Evolutionary conservation across 192 early-diverging fungal genomes (phyloP).

Genomic region (Coemansia erecta): DNA sequence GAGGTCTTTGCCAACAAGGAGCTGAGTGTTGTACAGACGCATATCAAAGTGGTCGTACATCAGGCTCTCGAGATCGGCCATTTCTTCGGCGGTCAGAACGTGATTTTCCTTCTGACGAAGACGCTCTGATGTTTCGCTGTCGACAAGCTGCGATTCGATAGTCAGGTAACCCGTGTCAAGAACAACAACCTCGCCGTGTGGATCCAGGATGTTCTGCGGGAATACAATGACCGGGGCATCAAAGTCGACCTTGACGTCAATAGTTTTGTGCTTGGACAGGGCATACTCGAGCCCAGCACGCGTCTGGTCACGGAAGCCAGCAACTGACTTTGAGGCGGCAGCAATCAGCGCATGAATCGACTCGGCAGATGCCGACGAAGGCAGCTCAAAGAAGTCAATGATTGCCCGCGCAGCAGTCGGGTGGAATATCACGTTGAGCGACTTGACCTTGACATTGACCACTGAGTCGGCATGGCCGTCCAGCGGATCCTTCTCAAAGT

Average conservation of each 20-base stretch:
- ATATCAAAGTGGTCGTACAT: slow-evolving; percentile 93
- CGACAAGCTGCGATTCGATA: slow-evolving; percentile 81
- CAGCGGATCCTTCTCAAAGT: slow-evolving; percentile 86
- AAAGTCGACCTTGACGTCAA: slow-evolving; percentile 91
- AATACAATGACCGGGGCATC: slow-evolving; percentile 95
- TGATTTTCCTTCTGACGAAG: slow-evolving; percentile 67
- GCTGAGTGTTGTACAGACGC: slow-evolving; percentile 75
- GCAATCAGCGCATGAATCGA: slow-evolving; percentile 70
- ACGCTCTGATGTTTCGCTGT: slow-evolving; percentile 62
- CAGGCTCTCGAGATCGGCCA: slow-evolving; percentile 68
- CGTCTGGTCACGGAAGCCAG: slow-evolving; percentile 87
- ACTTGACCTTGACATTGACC: slow-evolving; percentile 78
- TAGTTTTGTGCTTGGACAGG: slow-evolving; percentile 82
- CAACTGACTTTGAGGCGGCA: slow-evolving; percentile 80
- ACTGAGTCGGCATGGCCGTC: slow-evolving; percentile 86
- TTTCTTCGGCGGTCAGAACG: slow-evolving; percentile 61
- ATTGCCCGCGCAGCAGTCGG: slow-evolving; percentile 72
- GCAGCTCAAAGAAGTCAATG: slow-evolving; percentile 79
- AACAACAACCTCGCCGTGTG: slow-evolving; percentile 69
- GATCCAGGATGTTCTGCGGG: slow-evolving; percentile 63
- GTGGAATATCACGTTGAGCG: slow-evolving; percentile 89
- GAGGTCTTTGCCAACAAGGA: slow-evolving; percentile 75
- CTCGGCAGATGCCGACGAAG: slow-evolving; percentile 66
- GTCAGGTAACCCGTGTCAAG: slow-evolving; percentile 92
- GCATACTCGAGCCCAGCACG: slow-evolving; percentile 82